These are phyloP conservation scores for Torulaspora maleeae DNA, from an alignment of 805 yeast species.

Conservation along the genomic window DNA sequence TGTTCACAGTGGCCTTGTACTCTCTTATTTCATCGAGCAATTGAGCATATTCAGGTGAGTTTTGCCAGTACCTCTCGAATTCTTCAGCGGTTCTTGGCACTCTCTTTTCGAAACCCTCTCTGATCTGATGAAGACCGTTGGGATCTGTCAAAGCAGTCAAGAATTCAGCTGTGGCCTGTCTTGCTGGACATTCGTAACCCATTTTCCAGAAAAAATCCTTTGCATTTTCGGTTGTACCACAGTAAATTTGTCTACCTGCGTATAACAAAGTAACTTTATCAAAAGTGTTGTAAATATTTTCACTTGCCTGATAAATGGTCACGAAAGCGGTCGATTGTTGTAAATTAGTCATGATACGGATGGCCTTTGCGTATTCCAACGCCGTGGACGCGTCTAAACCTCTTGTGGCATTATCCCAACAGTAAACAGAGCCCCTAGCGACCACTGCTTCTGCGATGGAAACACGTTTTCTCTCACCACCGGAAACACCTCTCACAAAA, in stretches of 20 bases:
- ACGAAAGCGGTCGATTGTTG: constrained; percentile 50
- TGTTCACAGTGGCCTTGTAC: constrained; percentile 25
- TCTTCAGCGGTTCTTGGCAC: constrained; percentile 57
- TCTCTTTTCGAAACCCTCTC: constrained; percentile 42
- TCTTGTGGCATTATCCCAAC: constrained; percentile 74
- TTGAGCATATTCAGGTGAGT: constrained; percentile 38
- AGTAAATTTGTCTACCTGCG: constrained; percentile 53
- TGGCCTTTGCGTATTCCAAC: constrained; percentile 55
- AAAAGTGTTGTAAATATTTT: constrained; percentile 49
- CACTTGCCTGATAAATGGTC: constrained; percentile 59
- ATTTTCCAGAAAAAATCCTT: constrained; percentile 48
- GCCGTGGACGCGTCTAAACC: constrained; percentile 74
- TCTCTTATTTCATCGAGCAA: constrained; percentile 44
- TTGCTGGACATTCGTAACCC: constrained; percentile 54
- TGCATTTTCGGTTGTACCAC: constrained; percentile 48
- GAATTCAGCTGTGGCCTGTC: constrained; percentile 61
- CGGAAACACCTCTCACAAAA: constrained; percentile 67
- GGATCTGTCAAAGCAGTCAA: constrained; percentile 59
- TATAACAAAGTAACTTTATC: constrained; percentile 52
- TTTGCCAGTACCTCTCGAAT: constrained; percentile 44
- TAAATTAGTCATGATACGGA: constrained; percentile 50
- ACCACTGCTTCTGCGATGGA: constrained; percentile 74
- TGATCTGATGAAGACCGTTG: constrained; percentile 37
- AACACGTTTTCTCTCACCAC: constrained; percentile 85
- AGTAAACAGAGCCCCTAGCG: constrained; percentile 51